Evolutionary conservation across 2,329 filamentous ascomycete species (phyloP).

Genomic region (Colletotrichum sp.): DNA sequence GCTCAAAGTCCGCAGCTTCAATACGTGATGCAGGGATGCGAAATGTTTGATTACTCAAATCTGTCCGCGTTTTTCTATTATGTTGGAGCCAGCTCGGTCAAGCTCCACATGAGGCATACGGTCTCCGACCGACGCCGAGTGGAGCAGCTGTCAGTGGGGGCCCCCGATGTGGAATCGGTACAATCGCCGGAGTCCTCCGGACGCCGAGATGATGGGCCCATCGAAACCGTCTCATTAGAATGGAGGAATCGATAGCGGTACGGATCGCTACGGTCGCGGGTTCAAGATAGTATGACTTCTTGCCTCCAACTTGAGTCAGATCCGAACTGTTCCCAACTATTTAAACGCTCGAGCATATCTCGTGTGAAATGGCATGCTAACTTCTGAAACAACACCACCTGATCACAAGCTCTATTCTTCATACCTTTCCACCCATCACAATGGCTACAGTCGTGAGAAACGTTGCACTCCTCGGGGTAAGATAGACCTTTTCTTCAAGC

Average conservation of each 20-base stretch:
- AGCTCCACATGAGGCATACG: not conserved
- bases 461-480: not conserved
- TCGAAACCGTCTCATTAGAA: not conserved
- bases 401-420: not conserved
- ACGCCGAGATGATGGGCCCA: not conserved
- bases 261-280: not conserved
- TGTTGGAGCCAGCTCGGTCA: not conserved
- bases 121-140: not conserved
- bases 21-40: not conserved
- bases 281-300: not conserved
- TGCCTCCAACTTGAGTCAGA: not conserved
- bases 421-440: fast-evolving
- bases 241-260: not conserved
- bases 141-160: not conserved
- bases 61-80: not conserved
- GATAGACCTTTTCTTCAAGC: not conserved
- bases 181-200: not conserved
- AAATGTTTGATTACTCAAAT: not conserved
- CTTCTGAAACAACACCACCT: fast-evolving
- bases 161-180: fast-evolving
- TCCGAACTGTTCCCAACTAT: not conserved
- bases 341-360: not conserved
- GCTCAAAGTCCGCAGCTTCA: not conserved
- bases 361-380: fast-evolving
- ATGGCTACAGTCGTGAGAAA: not conserved